phyloP scores from a whole-genome alignment of 2,329 filamentous ascomycete species.

The Xylaria sp. region DNA sequence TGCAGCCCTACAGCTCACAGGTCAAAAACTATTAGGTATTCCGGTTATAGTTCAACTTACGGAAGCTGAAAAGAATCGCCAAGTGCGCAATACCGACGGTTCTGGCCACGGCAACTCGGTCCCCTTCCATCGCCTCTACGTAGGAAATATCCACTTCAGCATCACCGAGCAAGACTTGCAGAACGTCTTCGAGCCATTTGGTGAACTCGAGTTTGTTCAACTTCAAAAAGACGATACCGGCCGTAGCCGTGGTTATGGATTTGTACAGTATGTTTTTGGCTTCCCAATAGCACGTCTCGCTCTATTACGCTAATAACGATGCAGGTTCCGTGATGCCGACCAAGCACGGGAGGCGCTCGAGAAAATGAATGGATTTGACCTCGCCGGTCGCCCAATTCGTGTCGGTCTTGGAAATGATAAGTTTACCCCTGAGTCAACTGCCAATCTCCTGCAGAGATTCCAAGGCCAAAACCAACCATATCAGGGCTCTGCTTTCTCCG shows the following conservation, averaged over 20 bases:
- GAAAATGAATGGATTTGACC: constrained; percentile 99
- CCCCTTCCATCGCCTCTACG: constrained; percentile 96
- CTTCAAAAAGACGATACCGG: constrained; percentile 94
- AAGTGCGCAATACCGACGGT: constrained; percentile 81
- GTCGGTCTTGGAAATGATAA: constrained; percentile 99
- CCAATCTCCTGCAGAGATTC: constrained; percentile 90
- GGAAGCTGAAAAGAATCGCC: constrained; percentile 98
- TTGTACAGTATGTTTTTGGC: constrained; percentile 82
- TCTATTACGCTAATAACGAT: constrained; percentile 43
- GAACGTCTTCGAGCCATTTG: constrained; percentile 97
- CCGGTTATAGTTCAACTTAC: constrained; percentile 98
- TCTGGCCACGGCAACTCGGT: constrained; percentile 77
- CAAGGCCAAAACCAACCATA: constrained; percentile 79
- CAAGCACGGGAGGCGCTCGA: constrained; percentile 94
- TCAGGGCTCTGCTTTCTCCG: constrained; percentile 91
- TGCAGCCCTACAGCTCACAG: constrained; percentile 95
- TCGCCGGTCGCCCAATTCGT: constrained; percentile 94
- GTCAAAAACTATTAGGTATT: constrained; percentile 97
- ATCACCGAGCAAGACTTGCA: constrained; percentile 95
- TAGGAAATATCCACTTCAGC: constrained; percentile 99
- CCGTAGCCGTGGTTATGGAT: constrained; percentile 93
- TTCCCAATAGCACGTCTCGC: neutral
- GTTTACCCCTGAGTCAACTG: constrained; percentile 96
- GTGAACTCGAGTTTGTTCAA: constrained; percentile 96
- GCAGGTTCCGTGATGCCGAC: constrained; percentile 84